Evolutionary conservation across 2,329 filamentous ascomycete genomes (phyloP).

Genomic region (Dothidotthia symphoricarpi): DNA sequence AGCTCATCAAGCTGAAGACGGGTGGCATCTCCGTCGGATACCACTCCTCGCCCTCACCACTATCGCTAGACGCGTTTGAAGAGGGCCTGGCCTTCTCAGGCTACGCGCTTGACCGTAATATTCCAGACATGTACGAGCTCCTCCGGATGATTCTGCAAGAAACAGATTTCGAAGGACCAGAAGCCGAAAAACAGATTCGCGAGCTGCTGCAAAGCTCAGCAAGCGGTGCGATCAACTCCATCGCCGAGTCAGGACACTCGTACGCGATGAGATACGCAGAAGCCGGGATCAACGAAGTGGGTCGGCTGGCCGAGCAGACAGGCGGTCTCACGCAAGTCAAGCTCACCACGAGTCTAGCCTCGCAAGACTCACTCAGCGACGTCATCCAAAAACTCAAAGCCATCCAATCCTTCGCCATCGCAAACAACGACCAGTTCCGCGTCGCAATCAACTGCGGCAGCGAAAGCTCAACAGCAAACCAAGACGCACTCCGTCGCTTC

Average conservation of each 20-base stretch:
- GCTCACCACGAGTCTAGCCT: constrained; percentile 74
- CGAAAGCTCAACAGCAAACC: constrained; percentile 69
- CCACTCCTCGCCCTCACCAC: constrained; percentile 75
- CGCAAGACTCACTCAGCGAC: constrained; percentile 69
- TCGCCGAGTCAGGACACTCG: constrained; percentile 84
- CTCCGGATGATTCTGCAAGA: constrained; percentile 77
- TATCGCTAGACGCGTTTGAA: constrained; percentile 65
- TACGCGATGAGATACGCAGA: constrained; percentile 84
- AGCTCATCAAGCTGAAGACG: constrained; percentile 93
- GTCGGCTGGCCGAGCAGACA: constrained; percentile 78
- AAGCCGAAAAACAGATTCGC: constrained; percentile 76
- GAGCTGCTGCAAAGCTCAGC: constrained; percentile 84
- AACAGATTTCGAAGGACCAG: constrained; percentile 83
- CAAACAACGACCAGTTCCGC: constrained; percentile 66
- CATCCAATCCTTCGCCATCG: constrained; percentile 77
- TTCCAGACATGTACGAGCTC: constrained; percentile 87
- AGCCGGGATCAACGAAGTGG: constrained; percentile 70
- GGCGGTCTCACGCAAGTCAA: constrained; percentile 87
- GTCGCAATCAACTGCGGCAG: constrained; percentile 81
- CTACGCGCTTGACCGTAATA: constrained; percentile 84
- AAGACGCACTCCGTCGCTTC: constrained; percentile 69
- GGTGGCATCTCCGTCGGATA: constrained; percentile 85
- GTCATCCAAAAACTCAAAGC: constrained; percentile 79
- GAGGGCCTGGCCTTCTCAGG: constrained; percentile 85
- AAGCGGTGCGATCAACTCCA: constrained; percentile 85